phyloP scores from a whole-genome alignment of 73 alveolate genomes.

The Diophrys appendiculata region DNA sequence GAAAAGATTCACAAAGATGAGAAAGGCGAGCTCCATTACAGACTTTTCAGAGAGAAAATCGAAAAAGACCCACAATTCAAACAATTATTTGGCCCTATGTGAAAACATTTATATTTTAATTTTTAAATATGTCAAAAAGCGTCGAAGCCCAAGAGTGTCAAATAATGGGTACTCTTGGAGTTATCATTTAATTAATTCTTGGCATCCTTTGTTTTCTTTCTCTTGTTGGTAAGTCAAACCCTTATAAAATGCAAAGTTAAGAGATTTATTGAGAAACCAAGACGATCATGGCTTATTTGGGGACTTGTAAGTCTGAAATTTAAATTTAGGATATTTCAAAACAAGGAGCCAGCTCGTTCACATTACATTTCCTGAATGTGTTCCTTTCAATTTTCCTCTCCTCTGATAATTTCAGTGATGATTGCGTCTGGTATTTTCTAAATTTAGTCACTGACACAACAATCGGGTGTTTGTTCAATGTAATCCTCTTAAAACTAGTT shows the following conservation, averaged over 20 bases:
- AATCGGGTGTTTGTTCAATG: neutral
- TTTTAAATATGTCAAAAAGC: too few species aligned
- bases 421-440: slow-evolving; percentile 65
- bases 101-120: too few species aligned
- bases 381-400: slow-evolving; percentile 45
- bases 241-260: slow-evolving; percentile 73
- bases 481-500: neutral
- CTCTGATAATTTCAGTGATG: slow-evolving; percentile 41
- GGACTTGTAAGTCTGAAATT: too few species aligned
- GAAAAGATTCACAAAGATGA: slow-evolving; percentile 32
- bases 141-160: neutral
- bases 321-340: slow-evolving; percentile 63
- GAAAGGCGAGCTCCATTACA: slow-evolving; percentile 45
- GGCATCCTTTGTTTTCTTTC: slow-evolving; percentile 79
- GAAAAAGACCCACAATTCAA: slow-evolving; percentile 38
- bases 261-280: slow-evolving; percentile 61
- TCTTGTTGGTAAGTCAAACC: slow-evolving; percentile 69
- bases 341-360: slow-evolving; percentile 44
- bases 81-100: slow-evolving; percentile 1
- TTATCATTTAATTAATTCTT: slow-evolving; percentile 11
- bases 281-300: slow-evolving; percentile 54
- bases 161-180: neutral
- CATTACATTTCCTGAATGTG: slow-evolving; percentile 59
- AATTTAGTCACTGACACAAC: slow-evolving; percentile 19
- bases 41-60: slow-evolving; percentile 48